Evolutionary conservation across 2,329 filamentous ascomycete species (phyloP).

Genomic region (Bipolaris victoriae): DNA sequence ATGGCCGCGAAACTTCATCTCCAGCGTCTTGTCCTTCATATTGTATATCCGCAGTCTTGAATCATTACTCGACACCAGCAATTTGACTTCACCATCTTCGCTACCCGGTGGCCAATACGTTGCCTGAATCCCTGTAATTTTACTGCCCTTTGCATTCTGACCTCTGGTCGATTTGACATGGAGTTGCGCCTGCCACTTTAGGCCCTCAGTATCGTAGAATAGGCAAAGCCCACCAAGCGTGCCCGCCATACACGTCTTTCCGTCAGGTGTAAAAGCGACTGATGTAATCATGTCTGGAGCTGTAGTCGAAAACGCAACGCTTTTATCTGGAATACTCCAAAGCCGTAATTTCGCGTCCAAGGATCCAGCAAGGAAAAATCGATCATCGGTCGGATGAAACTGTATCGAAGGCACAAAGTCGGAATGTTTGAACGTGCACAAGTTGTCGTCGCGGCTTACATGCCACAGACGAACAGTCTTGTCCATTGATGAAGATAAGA

Average conservation of each 20-base stretch:
- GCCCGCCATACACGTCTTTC: constrained; percentile 86
- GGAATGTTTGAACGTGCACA: constrained; percentile 92
- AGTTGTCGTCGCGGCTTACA: constrained; percentile 79
- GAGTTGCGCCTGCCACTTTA: constrained; percentile 83
- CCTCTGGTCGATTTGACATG: constrained; percentile 92
- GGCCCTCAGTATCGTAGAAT: constrained; percentile 90
- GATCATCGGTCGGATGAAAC: constrained; percentile 93
- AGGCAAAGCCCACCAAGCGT: constrained; percentile 83
- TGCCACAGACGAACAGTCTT: constrained; percentile 97
- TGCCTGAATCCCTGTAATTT: constrained; percentile 92
- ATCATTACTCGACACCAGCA: constrained; percentile 93
- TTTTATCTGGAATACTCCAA: constrained; percentile 97
- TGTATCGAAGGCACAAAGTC: constrained; percentile 95
- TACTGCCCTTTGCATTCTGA: constrained; percentile 94
- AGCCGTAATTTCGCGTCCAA: constrained; percentile 85
- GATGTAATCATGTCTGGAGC: constrained; percentile 90
- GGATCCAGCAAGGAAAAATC: constrained; percentile 94
- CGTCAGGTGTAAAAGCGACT: constrained; percentile 91
- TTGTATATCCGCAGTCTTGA: constrained; percentile 91
- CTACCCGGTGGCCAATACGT: constrained; percentile 64
- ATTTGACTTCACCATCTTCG: constrained; percentile 72
- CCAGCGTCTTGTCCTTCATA: constrained; percentile 80
- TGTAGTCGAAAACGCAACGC: constrained; percentile 80
- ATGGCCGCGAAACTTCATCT: constrained; percentile 89
- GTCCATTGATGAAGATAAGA: constrained; percentile 96